Base-by-base conservation (phyloP, 495 filamentous ascomycete genomes). In the Mycothermus thermophilus region DNA sequence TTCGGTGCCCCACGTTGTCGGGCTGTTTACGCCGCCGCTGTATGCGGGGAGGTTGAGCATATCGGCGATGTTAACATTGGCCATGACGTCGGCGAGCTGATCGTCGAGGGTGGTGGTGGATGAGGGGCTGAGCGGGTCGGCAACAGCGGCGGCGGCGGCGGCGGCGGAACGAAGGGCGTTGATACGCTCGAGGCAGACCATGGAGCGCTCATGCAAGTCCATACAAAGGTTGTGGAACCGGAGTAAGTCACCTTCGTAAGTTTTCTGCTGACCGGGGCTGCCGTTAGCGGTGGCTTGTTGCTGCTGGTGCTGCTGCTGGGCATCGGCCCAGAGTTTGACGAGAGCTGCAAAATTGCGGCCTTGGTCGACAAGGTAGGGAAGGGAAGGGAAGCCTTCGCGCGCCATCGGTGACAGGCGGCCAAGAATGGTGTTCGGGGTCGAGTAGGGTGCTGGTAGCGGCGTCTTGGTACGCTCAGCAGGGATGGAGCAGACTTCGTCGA, bases 351-450 rank as follows among this genome's bases (percentile, higher is more conserved):
- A 95, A 52, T 80, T 84, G 33, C 84, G 74, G 4, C 85, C 74
- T 38, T 88, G 79, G 44, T 99, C 90, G 47, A 99, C 82, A 9
- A 99, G 70, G 51, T 93, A 95, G 1, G 90, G 90, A 17, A 99
- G 72, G 21, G 80, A 87, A 6, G 88, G 92, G 43, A 95, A 96
- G 0, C 90, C 90, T 61, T 99, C 92, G 29, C 83, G 72, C 14
- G 82, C 85, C 7, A 80, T 77, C 8, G 71, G 75, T 1, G 86
- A 82, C 27, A 96, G 57, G 2, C 92, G 76, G 19, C 78, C 75
- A 15, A 94, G 72, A 43, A 99, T 96, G 11, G 86, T 83, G 27
- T 92, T 75, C 7, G 90, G 90, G 1, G 90, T 96, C 21, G 79
- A 83, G 58, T 99, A 96, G 3, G 83, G 83, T 8, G 88, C 82